Percentiles rank a stretch among this genome's conserved stretches.
phyloP scores from a whole-genome alignment of 371 early-diverging fungal genomes.

The Dinochytrium kinnereticum region DNA sequence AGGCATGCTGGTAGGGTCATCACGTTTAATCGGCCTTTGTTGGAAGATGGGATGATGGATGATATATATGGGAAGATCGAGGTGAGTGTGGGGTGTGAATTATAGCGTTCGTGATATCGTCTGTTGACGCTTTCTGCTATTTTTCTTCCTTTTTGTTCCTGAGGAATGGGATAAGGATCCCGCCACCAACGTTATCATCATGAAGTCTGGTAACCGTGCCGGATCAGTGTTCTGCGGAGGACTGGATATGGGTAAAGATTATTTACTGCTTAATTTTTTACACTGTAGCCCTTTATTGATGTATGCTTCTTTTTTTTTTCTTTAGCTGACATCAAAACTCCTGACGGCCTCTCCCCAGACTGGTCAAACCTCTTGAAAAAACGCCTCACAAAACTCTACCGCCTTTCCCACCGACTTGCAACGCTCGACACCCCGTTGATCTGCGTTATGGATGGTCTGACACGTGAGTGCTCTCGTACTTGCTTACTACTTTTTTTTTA shows the following conservation, averaged over 20 bases:
- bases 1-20: not conserved
- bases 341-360: no score
- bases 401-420: conserved; percentile 24
- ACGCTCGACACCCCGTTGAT: conserved; percentile 32
- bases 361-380: not conserved
- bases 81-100: not conserved
- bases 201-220: not conserved
- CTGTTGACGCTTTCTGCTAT: not conserved
- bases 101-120: no score
- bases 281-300: no score
- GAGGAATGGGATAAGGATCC: conserved; percentile 15
- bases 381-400: not conserved
- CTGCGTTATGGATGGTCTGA: conserved; percentile 21
- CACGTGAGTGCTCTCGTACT: not conserved
- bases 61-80: not conserved
- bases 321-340: no score
- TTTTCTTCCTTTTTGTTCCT: not conserved
- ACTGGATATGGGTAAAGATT: not conserved
- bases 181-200: not conserved
- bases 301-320: no score
- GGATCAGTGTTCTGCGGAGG: conserved; percentile 12
- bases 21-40: not conserved
- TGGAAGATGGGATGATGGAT: conserved; percentile 4
- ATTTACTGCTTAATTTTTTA: no score
- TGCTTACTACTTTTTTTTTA: not conserved